These are phyloP conservation scores for Irpex sp. DNA, from an alignment of 1,284 basidiomycete genomes.

Conservation along the genomic window DNA sequence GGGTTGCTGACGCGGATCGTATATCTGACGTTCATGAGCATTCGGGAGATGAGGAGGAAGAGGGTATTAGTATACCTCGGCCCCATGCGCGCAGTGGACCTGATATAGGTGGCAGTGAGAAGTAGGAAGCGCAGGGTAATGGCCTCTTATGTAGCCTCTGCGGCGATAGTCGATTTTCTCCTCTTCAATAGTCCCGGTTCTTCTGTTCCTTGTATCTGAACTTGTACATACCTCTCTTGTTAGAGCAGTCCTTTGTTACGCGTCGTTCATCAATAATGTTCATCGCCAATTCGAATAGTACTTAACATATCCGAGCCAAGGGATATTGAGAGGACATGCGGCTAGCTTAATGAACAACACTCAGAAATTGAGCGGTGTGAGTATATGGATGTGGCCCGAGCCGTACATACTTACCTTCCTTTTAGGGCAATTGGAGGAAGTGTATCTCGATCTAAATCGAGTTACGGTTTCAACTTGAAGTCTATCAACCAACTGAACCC, in stretches of 20 bases:
- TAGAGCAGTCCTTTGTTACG: neutral
- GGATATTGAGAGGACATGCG: too few relatives aligned
- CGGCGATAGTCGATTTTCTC: too few relatives aligned
- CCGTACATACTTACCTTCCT: neutral
- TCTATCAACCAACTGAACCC: too few relatives aligned
- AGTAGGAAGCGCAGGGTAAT: conserved; percentile 1
- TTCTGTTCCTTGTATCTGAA: too few relatives aligned
- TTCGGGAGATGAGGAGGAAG: neutral
- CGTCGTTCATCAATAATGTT: too few relatives aligned
- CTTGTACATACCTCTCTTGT: neutral
- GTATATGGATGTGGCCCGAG: neutral
- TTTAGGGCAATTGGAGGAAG: neutral
- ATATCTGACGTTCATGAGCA: conserved; percentile 8
- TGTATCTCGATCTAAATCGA: neutral
- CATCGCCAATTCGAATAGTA: too few relatives aligned
- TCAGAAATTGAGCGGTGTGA: too few relatives aligned
- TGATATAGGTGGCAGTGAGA: conserved; percentile 7
- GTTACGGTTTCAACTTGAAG: too few relatives aligned
- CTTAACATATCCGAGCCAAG: too few relatives aligned
- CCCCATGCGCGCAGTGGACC: conserved; percentile 9
- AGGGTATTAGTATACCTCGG: conserved; percentile 7
- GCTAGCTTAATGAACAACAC: too few relatives aligned
- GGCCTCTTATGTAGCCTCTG: too few relatives aligned
- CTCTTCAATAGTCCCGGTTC: too few relatives aligned
- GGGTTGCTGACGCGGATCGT: neutral